Percentiles rank a stretch among this genome's conserved stretches.
Conservation (phyloP, 176 grass and related monocot genomes). For the Sorghum bicolor region Sorghum_bicolor_NCBIv3 NC_012873.2:68031501-68032000, state of each 20-base stretch:
- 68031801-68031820: not conserved
- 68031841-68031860: not conserved
- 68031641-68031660: not conserved
- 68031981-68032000: not conserved
- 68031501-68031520: not conserved
- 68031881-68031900: not conserved
- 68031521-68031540: not conserved
- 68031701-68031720: not conserved
- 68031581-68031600: too few relatives aligned
- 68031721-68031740: not conserved
- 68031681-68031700: not conserved
- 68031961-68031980: not conserved
- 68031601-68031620: not conserved
- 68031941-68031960: not conserved
- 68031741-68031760: not conserved
- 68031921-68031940: not conserved
- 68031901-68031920: not conserved
- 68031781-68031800: not conserved
- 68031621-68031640: not conserved
- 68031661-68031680: not conserved
- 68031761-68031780: not conserved
- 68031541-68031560: not conserved
- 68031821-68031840: not conserved
- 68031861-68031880: not conserved
- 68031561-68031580: not conserved